These are phyloP conservation scores for Metschnikowia lunata DNA, from an alignment of 805 yeast genomes.

Conservation along the genomic window DNA sequence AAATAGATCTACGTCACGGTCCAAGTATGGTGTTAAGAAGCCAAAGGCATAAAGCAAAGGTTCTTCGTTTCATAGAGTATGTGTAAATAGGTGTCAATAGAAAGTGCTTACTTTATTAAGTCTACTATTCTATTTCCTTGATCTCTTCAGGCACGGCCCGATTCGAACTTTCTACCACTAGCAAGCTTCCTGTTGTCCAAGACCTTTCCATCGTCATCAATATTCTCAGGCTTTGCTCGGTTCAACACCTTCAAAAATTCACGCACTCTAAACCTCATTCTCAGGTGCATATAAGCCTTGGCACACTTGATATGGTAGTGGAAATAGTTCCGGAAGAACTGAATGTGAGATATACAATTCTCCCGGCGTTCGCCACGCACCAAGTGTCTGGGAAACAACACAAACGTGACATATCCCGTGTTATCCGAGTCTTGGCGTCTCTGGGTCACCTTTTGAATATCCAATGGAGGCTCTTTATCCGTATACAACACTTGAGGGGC, in stretches of 20 bases:
- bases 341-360: slow-evolving; percentile 85
- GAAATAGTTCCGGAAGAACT: slow-evolving; percentile 91
- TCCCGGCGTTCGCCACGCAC: slow-evolving; percentile 63
- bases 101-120: background rate
- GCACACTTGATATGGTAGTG: slow-evolving; percentile 98
- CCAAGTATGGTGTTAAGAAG: slow-evolving; percentile 90
- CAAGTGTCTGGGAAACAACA: slow-evolving; percentile 78
- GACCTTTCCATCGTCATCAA: slow-evolving; percentile 56
- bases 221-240: slow-evolving; percentile 92
- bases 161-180: slow-evolving; percentile 62
- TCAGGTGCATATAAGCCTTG: slow-evolving; percentile 95
- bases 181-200: slow-evolving; percentile 61
- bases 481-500: slow-evolving; percentile 97
- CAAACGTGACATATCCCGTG: slow-evolving; percentile 58
- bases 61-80: background rate
- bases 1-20: slow-evolving; percentile 82
- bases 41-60: slow-evolving; percentile 39
- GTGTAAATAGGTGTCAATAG: slow-evolving; percentile 1
- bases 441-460: slow-evolving; percentile 40
- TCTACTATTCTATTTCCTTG: no score
- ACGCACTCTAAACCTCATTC: slow-evolving; percentile 95
- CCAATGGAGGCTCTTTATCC: slow-evolving; percentile 89
- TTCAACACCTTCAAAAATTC: slow-evolving; percentile 93
- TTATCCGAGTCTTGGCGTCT: slow-evolving; percentile 43
- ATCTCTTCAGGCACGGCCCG: slow-evolving; percentile 10